Conservation (phyloP, 345 rosid species). For the Physaria fendleri region DNA sequence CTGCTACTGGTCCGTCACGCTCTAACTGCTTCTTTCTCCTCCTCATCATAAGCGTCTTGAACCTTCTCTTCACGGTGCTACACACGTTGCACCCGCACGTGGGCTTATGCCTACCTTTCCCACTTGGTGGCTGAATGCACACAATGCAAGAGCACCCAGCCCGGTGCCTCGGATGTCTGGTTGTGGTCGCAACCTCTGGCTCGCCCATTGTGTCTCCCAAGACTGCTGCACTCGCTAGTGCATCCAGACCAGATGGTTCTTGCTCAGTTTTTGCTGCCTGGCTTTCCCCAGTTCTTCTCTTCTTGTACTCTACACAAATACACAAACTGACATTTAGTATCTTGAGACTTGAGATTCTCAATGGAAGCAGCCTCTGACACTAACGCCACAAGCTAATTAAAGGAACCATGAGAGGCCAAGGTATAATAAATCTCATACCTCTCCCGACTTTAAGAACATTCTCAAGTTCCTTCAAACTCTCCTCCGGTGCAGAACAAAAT, state of each 20-base stretch:
- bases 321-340: conserved; percentile 11
- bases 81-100: conserved; percentile 80
- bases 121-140: conserved; percentile 99
- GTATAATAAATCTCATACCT: conserved; percentile 39
- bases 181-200: conserved; percentile 64
- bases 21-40: conserved; percentile 80
- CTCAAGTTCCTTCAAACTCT: conserved; percentile 54
- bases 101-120: conserved; percentile 82
- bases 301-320: conserved; percentile 47
- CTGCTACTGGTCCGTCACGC: conserved; percentile 40
- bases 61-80: conserved; percentile 89
- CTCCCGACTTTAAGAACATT: conserved; percentile 39
- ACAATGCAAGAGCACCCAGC: conserved; percentile 94
- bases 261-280: conserved; percentile 29
- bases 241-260: conserved; percentile 72
- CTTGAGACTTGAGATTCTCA: neutral
- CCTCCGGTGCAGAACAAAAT: conserved; percentile 44
- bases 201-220: conserved; percentile 56
- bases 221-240: conserved; percentile 76
- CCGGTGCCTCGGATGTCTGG: conserved; percentile 93
- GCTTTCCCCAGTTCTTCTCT: conserved; percentile 40
- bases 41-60: conserved; percentile 82
- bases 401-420: conserved; percentile 1
- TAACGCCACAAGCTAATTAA: neutral
- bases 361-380: neutral